These are phyloP conservation scores for Coemansia sp. DNA, from an alignment of 192 early-diverging fungal species.

Conservation along the genomic window DNA sequence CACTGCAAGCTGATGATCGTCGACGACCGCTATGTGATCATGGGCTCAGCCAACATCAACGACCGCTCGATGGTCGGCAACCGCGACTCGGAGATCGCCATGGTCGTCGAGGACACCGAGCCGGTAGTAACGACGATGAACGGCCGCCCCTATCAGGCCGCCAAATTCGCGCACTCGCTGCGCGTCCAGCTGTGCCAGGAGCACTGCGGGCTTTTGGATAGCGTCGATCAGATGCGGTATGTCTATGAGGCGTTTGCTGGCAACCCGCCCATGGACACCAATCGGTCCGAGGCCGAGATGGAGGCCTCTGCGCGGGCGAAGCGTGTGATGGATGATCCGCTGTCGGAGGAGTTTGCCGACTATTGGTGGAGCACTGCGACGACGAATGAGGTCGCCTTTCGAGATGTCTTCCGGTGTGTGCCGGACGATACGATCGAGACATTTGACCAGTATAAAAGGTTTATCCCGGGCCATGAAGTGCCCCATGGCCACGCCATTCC, in stretches of 20 bases:
- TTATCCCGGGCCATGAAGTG: constrained; percentile 48
- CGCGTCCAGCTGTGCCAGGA: constrained; percentile 80
- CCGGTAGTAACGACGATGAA: constrained; percentile 74
- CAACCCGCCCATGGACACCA: constrained; percentile 32
- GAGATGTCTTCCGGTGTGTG: constrained; percentile 84
- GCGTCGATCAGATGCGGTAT: constrained; percentile 50
- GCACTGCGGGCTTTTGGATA: constrained; percentile 74
- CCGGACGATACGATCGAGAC: constrained; percentile 79
- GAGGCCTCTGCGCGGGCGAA: constrained; percentile 7
- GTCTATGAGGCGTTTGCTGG: constrained; percentile 51
- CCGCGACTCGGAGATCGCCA: constrained; percentile 89
- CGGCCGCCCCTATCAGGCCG: constrained; percentile 73
- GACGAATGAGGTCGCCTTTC: constrained; percentile 69
- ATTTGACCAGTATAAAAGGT: constrained; percentile 60
- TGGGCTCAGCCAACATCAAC: constrained; percentile 91
- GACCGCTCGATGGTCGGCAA: constrained; percentile 88
- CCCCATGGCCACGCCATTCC: constrained; percentile 50
- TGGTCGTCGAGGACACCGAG: constrained; percentile 76
- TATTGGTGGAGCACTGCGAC: constrained; percentile 69
- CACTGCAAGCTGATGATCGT: constrained; percentile 89
- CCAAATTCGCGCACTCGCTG: constrained; percentile 73
- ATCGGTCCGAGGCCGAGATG: constrained; percentile 14
- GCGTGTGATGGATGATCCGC: constrained; percentile 65
- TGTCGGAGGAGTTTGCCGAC: constrained; percentile 62
- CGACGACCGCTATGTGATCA: constrained; percentile 80